Percentiles rank a stretch among this genome's conserved stretches.
These are phyloP conservation scores for Plectranthus barbatus DNA, from an alignment of 257 asterid genomes.

Conservation along the genomic window DNA sequence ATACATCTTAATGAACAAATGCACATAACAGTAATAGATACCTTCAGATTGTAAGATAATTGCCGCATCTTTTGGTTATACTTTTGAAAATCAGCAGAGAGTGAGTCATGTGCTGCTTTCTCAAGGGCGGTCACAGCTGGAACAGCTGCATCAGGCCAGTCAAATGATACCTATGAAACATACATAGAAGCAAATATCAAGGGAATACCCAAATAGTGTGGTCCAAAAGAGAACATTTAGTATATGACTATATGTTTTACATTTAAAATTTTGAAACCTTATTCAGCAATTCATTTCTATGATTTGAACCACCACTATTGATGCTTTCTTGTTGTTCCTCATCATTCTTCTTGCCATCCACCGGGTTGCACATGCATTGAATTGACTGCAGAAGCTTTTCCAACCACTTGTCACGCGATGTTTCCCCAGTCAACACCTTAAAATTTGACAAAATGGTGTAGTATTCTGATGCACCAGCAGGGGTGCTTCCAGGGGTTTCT, in stretches of 20 bases:
- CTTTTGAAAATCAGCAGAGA: constrained; percentile 52
- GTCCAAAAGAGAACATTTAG: background rate
- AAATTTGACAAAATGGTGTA: constrained; percentile 34
- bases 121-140: constrained; percentile 57
- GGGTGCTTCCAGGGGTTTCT: constrained; percentile 65
- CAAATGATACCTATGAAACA: constrained; percentile 32
- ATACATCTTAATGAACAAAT: background rate
- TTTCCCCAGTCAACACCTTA: constrained; percentile 51
- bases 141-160: constrained; percentile 72
- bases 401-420: constrained; percentile 67
- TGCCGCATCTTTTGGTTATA: constrained; percentile 83
- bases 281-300: constrained; percentile 25
- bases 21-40: constrained; percentile 14
- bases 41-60: constrained; percentile 64
- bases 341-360: constrained; percentile 24
- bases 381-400: constrained; percentile 65
- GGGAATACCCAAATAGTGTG: background rate
- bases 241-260: background rate
- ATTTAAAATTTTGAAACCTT: constrained; percentile 20
- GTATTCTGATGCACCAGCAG: constrained; percentile 41
- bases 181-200: constrained; percentile 9
- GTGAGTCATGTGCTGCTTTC: constrained; percentile 53
- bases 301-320: constrained; percentile 16
- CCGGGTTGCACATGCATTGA: constrained; percentile 42
- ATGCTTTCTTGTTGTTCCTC: constrained; percentile 27